A percentile compares a stretch with the other conserved stretches of the same genome.
Conservation (phyloP, 2,329 filamentous ascomycete genomes). For the Botrytis deweyae region DNA sequence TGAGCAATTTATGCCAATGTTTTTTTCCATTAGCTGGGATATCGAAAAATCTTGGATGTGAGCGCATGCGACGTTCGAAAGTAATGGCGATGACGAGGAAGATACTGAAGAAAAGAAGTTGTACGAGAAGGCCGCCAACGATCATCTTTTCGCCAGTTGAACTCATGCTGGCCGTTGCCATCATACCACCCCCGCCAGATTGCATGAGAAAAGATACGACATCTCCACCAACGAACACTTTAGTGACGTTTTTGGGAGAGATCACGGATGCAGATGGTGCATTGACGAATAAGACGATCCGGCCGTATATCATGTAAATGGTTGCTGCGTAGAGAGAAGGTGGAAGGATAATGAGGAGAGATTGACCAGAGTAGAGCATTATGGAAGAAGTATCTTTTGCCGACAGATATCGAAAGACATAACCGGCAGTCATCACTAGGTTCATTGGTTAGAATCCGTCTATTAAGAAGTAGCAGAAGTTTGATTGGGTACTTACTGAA, state of each 20-base stretch:
- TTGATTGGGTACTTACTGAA: neutral
- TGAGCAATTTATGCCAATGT: constrained; percentile 41
- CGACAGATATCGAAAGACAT: constrained; percentile 27
- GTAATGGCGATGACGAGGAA: constrained; percentile 42
- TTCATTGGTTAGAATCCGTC: neutral
- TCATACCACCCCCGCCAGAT: constrained; percentile 36
- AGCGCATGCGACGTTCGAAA: constrained; percentile 21
- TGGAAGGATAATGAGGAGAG: constrained; percentile 36
- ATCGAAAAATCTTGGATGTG: neutral
- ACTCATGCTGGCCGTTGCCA: constrained; percentile 12
- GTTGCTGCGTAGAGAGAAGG: constrained; percentile 39
- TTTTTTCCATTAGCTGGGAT: constrained; percentile 16
- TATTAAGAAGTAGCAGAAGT: neutral
- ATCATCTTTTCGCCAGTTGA: constrained; percentile 39
- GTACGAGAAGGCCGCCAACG: constrained; percentile 48
- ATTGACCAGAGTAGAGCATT: constrained; percentile 37
- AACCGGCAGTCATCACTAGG: constrained; percentile 32
- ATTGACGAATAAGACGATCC: constrained; percentile 32
- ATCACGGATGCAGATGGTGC: constrained; percentile 40
- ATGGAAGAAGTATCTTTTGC: constrained; percentile 36
- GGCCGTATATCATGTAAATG: constrained; percentile 39
- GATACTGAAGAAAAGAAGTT: constrained; percentile 50
- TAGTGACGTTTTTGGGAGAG: constrained; percentile 48
- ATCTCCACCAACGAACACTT: constrained; percentile 56
- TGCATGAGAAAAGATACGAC: constrained; percentile 54